These are phyloP conservation scores for Podospora pseudoanserina DNA, from an alignment of 495 filamentous ascomycete genomes.

Conservation along the genomic window DNA sequence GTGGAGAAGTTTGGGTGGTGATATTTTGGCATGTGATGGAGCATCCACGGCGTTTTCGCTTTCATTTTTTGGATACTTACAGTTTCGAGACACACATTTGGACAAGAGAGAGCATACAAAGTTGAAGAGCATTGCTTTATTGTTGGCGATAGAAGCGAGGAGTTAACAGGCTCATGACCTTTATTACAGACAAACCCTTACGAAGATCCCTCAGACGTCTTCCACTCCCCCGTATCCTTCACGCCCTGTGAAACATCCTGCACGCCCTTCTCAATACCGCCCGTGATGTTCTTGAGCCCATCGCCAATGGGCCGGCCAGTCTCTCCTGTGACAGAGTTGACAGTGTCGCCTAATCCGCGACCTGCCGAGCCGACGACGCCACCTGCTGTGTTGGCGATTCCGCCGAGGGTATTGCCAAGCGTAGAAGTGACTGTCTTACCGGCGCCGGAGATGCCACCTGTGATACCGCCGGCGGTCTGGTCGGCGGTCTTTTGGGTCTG, in stretches of 20 bases:
- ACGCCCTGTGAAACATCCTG: slow-evolving; percentile 53
- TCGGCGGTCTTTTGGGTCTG: slow-evolving; percentile 42
- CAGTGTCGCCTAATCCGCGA: slow-evolving; percentile 58
- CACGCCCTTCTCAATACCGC: slow-evolving; percentile 53
- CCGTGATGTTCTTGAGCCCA: slow-evolving; percentile 52
- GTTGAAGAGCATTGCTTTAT: neutral
- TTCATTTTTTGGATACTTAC: neutral
- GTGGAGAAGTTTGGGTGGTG: slow-evolving; percentile 55
- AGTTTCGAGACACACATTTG: neutral
- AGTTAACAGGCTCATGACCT: neutral
- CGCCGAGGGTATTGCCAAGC: slow-evolving; percentile 43
- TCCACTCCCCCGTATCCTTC: slow-evolving; percentile 62
- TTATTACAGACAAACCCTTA: neutral
- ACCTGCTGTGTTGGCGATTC: slow-evolving; percentile 58
- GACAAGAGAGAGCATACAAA: neutral
- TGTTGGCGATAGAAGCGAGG: neutral
- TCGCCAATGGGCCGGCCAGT: slow-evolving; percentile 60
- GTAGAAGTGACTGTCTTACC: slow-evolving; percentile 57
- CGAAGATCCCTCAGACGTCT: slow-evolving; percentile 24
- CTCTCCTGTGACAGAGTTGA: slow-evolving; percentile 58
- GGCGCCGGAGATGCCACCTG: slow-evolving; percentile 42
- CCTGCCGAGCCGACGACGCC: slow-evolving; percentile 60
- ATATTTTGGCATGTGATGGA: neutral
- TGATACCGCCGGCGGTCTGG: slow-evolving; percentile 45
- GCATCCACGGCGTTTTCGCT: neutral